Evolutionary conservation across 257 asterid genomes (phyloP), one percentile per base, ranked within the genome.

Genomic region (Nicotiana paniculata): DNA sequence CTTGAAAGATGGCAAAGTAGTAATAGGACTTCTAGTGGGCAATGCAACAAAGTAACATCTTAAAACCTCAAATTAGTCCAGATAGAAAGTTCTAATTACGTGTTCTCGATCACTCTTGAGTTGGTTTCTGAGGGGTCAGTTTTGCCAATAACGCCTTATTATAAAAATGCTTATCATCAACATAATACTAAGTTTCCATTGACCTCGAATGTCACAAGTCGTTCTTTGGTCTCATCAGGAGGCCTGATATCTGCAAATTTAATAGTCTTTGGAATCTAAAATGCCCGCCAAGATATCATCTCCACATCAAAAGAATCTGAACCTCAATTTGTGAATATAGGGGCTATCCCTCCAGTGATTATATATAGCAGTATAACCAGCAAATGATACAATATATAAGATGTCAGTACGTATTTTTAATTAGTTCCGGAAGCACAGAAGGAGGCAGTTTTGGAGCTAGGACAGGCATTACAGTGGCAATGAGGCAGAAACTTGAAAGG

Each of bases 341-440:
- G 99, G 99, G 90, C 95, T 93, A 82, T 91, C 95, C 17, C 92
- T 94, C 99, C 99, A 94, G 88, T 96, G 97, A 81, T 33, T 3
- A 4, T 33, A 33, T 1, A 96, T 93, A 12, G 98, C 93, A 1
- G 99, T 93, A 4, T 97, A 86, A 84, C 97, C 99, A 79, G 97
- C 92, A 3, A 94, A 46, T 88, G 93, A 91, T 79, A 96, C 90
- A 21, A 21, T 21, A 21, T 21, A 21, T 21, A 21, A 21, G 24
- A 21, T 21, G 24, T 21, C 24, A 21, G 24, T 21, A 21, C 24
- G 24, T 21, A 21, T 21, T 21, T 21, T 21, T 21, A 21, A 0
- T 21, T 21, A 21, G 24, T 21, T 21, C 24, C 24, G 24, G 24
- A 21, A 21, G 24, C 24, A 21, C 24, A 21, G 24, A 21, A 21